phyloP scores from a whole-genome alignment of 108 stramenopile genomes.

The Pseudonitzschia multiseries region DNA sequence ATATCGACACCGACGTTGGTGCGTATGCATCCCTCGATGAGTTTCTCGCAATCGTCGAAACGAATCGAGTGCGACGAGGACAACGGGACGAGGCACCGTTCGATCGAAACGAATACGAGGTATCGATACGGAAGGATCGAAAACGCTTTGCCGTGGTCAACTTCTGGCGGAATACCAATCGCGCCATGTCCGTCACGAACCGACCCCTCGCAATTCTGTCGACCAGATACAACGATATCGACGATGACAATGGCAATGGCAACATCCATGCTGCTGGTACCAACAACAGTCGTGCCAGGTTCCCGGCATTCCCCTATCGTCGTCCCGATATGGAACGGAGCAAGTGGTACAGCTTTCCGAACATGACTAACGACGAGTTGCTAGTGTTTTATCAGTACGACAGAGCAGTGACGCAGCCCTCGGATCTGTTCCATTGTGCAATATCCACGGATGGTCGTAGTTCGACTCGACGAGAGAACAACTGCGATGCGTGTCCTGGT shows the following conservation, averaged over 20 bases:
- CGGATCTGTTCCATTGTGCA: conserved; percentile 61
- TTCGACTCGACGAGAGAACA: neutral
- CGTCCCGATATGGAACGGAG: conserved; percentile 35
- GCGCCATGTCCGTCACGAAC: conserved; percentile 25
- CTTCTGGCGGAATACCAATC: conserved; percentile 44
- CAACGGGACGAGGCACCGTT: neutral
- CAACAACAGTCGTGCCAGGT: neutral
- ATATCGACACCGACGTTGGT: conserved; percentile 64
- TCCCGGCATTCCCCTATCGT: conserved; percentile 34
- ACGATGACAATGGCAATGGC: neutral
- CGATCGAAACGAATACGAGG: conserved; percentile 3
- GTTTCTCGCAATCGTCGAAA: conserved; percentile 40
- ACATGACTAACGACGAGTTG: conserved; percentile 41
- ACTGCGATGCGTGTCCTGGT: neutral
- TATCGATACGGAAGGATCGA: conserved; percentile 15
- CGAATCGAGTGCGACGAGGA: conserved; percentile 36
- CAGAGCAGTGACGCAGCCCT: conserved; percentile 31
- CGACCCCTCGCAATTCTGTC: conserved; percentile 44
- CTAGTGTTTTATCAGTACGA: conserved; percentile 63
- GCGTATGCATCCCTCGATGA: conserved; percentile 47
- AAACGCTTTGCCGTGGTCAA: conserved; percentile 55
- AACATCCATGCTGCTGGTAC: neutral
- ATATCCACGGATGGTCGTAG: conserved; percentile 13
- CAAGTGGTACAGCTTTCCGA: conserved; percentile 54
- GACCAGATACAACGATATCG: conserved; percentile 30